Base-by-base conservation (phyloP, 306 rosid species). In the Lathyrus aphaca region DNA sequence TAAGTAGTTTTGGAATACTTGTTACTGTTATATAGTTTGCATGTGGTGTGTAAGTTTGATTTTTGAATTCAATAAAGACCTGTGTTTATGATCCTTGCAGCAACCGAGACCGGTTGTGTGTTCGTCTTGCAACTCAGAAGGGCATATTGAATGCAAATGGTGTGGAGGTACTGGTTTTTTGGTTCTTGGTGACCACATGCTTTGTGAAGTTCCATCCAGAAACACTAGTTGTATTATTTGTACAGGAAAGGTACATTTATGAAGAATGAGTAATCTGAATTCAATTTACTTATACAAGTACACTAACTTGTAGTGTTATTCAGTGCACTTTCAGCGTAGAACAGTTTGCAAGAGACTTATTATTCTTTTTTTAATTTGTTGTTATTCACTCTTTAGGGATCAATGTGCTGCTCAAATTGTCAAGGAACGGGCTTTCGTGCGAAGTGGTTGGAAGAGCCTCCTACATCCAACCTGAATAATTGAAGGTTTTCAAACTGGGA, bases 151-250 rank as follows among this genome's bases (percentile, higher is more conserved):
- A 61, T 93, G 96, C 75, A 78, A 66, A 89, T 95, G 99, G 99
- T 95, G 99, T 45, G 77, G 82, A 10, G 97, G 96, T 37, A 95
- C 97, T 2, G 99, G 97, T 39, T 95, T 95, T 72, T 91, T 95
- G 56, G 84, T 91, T 77, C 83, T 95, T 30, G 99, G 99, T 2
- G 96, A 91, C 74, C 83, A 89, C 64, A 89, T 95, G 99, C 99
- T 95, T n/a, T 91, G 97, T 72, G 95, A 91, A 89, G 97, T 91
- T 27, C 96, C 96, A 49, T 91, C 97, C 70, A 91, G 83, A 83
- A 91, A 86, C 86, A 84, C 88, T 18, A 85, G 67, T 75, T 95
- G 99, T 61, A 61, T 89, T 29, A 89, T 91, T 64, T 91, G 99
- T 79, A 6, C 85, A 10, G 97, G 99, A 67, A 80, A 87, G 97